Percentiles rank a stretch among this genome's conserved stretches.
phyloP scores from a whole-genome alignment of 768 basidiomycete genomes.

The Trametes villosa region DNA sequence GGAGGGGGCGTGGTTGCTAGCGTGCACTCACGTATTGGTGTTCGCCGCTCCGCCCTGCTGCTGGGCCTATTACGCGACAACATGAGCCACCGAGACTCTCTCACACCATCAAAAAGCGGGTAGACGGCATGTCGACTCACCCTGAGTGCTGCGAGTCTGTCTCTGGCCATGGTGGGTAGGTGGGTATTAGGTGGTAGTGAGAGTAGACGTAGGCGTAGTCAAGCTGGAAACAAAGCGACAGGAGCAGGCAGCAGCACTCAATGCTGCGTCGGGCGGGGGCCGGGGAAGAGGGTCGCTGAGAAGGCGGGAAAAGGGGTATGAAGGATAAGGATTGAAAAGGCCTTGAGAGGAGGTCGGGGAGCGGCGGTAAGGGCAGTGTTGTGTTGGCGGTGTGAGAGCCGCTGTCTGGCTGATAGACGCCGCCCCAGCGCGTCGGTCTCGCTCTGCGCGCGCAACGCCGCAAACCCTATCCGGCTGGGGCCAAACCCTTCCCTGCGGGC shows the following conservation, averaged over 20 bases:
- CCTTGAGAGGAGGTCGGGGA: constrained; percentile 10
- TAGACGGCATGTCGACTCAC: constrained; percentile 44
- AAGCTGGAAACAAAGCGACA: constrained; percentile 17
- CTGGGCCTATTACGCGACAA: constrained; percentile 52
- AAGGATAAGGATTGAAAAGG: constrained; percentile 16
- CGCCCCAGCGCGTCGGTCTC: constrained; percentile 1
- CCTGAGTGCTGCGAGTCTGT: constrained; percentile 88
- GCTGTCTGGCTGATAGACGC: constrained; percentile 18
- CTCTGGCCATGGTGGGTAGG: constrained; percentile 71
- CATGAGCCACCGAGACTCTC: constrained; percentile 6
- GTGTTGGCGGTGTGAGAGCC: constrained; percentile 24
- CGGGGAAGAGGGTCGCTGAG: constrained; percentile 7
- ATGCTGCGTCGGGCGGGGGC: constrained; percentile 24
- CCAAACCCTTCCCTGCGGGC: constrained; percentile 10
- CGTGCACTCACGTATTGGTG: constrained; percentile 48
- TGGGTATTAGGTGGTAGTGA: constrained; percentile 26
- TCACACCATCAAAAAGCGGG: constrained; percentile 1
- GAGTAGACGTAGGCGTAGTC: constrained; percentile 18
- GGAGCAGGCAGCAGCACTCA: constrained; percentile 25
- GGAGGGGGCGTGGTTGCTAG: constrained; percentile 1
- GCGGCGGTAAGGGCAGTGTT: constrained; percentile 15
- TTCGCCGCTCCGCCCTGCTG: constrained; percentile 58
- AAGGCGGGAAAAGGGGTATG: constrained; percentile 11
- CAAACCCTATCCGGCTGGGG: neutral
- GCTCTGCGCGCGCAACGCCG: neutral